Percentiles rank a stretch among this genome's conserved stretches.
phyloP scores from a whole-genome alignment of 2,329 filamentous ascomycete species.

The Fusarium proliferatum region DNA sequence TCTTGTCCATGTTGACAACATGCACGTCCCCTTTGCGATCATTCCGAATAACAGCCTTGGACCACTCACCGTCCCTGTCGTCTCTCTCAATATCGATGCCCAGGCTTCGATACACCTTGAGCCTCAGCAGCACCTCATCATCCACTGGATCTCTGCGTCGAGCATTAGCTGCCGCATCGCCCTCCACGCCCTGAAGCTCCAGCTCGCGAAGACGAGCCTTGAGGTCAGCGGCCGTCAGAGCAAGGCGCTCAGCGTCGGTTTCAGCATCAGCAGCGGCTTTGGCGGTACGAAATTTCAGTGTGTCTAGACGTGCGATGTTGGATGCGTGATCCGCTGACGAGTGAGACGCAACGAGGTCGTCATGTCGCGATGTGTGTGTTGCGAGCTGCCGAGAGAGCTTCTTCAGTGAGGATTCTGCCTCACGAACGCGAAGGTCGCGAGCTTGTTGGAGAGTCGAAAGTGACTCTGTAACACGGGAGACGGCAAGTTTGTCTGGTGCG shows the following conservation, averaged over 20 bases:
- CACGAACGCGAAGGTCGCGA: slow-evolving; percentile 79
- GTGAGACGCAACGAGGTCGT: slow-evolving; percentile 79
- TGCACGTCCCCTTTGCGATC: slow-evolving; percentile 90
- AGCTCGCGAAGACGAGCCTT: slow-evolving; percentile 81
- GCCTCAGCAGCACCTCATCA: slow-evolving; percentile 76
- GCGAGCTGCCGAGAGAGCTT: slow-evolving; percentile 81
- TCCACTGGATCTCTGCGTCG: slow-evolving; percentile 61
- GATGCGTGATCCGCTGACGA: slow-evolving; percentile 83
- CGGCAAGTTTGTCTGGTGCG: slow-evolving; percentile 83
- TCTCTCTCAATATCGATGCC: slow-evolving; percentile 89
- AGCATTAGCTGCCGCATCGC: slow-evolving; percentile 53
- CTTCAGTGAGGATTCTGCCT: slow-evolving; percentile 74
- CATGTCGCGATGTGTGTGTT: slow-evolving; percentile 79
- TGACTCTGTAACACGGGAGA: slow-evolving; percentile 86
- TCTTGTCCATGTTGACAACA: slow-evolving; percentile 92
- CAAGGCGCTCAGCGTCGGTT: slow-evolving; percentile 93
- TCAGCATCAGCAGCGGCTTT: slow-evolving; percentile 90
- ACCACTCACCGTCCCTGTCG: slow-evolving; percentile 80
- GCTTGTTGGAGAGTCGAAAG: slow-evolving; percentile 85
- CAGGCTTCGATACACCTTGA: slow-evolving; percentile 91
- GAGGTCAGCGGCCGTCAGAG: slow-evolving; percentile 80
- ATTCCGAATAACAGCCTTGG: slow-evolving; percentile 86
- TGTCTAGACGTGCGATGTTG: slow-evolving; percentile 88
- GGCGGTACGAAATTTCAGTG: slow-evolving; percentile 93
- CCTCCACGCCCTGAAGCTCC: slow-evolving; percentile 88